Base-by-base conservation (phyloP, 1,284 basidiomycete genomes). In the Fomitopsis pinicola region DNA sequence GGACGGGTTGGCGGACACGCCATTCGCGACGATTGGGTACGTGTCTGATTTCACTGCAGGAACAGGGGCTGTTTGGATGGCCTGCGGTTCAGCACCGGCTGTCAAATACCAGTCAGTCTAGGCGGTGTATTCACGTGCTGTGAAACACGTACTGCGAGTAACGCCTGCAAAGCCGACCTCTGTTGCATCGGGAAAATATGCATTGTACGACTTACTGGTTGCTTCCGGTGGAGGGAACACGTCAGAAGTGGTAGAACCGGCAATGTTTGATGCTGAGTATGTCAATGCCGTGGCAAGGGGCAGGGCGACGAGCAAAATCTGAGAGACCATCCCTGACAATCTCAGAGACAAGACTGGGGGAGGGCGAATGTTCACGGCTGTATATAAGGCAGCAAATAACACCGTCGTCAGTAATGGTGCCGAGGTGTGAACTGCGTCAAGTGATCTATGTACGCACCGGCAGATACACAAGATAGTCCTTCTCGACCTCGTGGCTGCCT, bases 161-260 rank as follows among this genome's bases (percentile, higher is more conserved):
- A 72, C 67, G 2, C 73, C 73, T 2, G 70, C 57, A 57, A 65
- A 69, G 38, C 72, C 73, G 7, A 75, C 71, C 26, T 67, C 55
- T 17, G 61, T 60, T 9, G 63, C 62, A 48, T 66, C 69, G 4
- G 73, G 72, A 61, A 73, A 75, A 59, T 66, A 66, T 1, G 69
- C 64, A 58, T 71, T 62, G 9, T 70, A 62, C 7, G 64, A 53
- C 7, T 67, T 68, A 45, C 64, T 55, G 6, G 68, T 71, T 42
- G 69, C 68, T 35, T 58, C 59, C 7, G 69, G 62, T 2, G 71
- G 71, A 7, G 71, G 71, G 53, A 68, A 75, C 19, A 66, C 65
- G 40, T 69, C 71, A 17, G 65, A 66, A 19, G 63, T 62, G 0
- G 72, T 69, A 5, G 69, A 64, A 19, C 72, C 72, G 7, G 70